These are phyloP conservation scores for Kwoniella botswanensis DNA, from an alignment of 768 basidiomycete species.

Conservation along the genomic window DNA sequence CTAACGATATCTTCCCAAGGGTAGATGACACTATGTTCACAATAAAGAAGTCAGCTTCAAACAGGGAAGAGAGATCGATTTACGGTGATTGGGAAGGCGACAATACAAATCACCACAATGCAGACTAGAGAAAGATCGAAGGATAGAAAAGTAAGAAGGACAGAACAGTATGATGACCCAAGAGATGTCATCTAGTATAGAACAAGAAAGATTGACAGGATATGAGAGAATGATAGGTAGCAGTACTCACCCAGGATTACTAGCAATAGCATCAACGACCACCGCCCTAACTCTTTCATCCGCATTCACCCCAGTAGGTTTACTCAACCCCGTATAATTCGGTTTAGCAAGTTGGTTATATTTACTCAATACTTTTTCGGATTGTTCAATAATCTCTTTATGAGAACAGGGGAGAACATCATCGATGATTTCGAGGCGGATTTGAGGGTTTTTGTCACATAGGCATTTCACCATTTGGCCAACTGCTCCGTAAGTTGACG, in stretches of 20 bases:
- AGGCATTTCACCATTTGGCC: slow-evolving; percentile 64
- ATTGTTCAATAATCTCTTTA: slow-evolving; percentile 62
- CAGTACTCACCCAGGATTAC: slow-evolving; percentile 66
- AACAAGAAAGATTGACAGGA: too few species aligned
- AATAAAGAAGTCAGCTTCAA: not conserved
- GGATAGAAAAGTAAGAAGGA: too few species aligned
- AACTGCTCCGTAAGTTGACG: slow-evolving; percentile 68
- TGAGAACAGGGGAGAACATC: slow-evolving; percentile 68
- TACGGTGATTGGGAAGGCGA: too few species aligned
- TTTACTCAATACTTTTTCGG: slow-evolving; percentile 38
- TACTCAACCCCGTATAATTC: slow-evolving; percentile 35
- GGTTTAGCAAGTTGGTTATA: slow-evolving; percentile 53
- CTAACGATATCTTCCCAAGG: slow-evolving; percentile 75
- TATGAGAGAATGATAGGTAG: too few species aligned
- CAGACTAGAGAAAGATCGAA: too few species aligned
- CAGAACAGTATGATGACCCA: too few species aligned
- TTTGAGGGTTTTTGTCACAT: slow-evolving; percentile 66
- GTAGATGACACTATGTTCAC: slow-evolving; percentile 61
- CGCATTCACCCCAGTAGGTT: slow-evolving; percentile 36
- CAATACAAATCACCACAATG: too few species aligned
- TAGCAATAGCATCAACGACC: slow-evolving; percentile 71
- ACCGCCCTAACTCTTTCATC: slow-evolving; percentile 65
- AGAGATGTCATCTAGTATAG: too few species aligned
- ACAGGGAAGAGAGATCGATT: too few species aligned
- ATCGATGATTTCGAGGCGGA: slow-evolving; percentile 63